Evolutionary conservation across 805 yeast genomes (phyloP).

Genomic region (Metschnikowia aberdeeniae): DNA sequence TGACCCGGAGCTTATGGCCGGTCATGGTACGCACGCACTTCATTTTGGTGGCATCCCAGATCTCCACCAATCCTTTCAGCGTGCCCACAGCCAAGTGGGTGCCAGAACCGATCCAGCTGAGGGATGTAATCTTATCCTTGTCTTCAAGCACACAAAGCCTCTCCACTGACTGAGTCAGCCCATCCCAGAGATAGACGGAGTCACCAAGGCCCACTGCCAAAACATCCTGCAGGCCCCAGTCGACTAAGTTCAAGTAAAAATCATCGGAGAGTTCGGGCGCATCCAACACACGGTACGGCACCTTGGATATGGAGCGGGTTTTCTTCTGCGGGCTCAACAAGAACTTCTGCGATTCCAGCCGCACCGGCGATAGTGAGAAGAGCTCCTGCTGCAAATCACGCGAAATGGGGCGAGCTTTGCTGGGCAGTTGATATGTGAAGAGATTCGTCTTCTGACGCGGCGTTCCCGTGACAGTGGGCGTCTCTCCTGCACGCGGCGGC

Average conservation of each 20-base stretch:
- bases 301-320: constrained; percentile 72
- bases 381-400: constrained; percentile 67
- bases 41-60: constrained; percentile 85
- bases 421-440: constrained; percentile 72
- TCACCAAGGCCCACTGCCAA: constrained; percentile 89
- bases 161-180: constrained; percentile 75
- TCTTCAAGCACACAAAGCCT: constrained; percentile 71
- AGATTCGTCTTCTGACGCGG: constrained; percentile 51
- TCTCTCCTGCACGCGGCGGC: constrained; percentile 19
- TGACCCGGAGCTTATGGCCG: constrained; percentile 82
- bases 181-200: constrained; percentile 88
- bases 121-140: constrained; percentile 71
- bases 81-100: constrained; percentile 95
- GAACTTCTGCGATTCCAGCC: constrained; percentile 80
- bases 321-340: constrained; percentile 79
- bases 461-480: constrained; percentile 24
- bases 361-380: constrained; percentile 79
- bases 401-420: constrained; percentile 57
- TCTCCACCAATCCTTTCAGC: constrained; percentile 78
- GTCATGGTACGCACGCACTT: constrained; percentile 87
- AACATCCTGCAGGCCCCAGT: constrained; percentile 90
- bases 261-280: constrained; percentile 96
- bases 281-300: constrained; percentile 89
- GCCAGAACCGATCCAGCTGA: constrained; percentile 93
- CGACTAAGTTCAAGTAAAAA: constrained; percentile 85